Evolutionary conservation across 257 asterid genomes (phyloP), one percentile per base, ranked within the genome.

Genomic region (Capsicum rhomboideum): DNA sequence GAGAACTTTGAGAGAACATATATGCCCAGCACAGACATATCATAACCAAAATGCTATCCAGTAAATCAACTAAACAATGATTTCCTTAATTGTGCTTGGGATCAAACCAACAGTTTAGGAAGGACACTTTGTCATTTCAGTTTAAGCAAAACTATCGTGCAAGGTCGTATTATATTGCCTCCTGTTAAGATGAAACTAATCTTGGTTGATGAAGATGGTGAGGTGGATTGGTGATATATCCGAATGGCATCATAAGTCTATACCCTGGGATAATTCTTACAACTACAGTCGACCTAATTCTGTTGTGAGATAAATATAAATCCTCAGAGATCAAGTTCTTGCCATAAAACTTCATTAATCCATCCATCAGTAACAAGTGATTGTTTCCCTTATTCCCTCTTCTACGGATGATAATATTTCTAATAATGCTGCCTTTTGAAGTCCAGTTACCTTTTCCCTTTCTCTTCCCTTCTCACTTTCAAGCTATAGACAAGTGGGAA

Each of bases 341-440:
- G 2, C 20, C 11, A 12, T 72, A 44, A 72, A 44, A 42, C 37
- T 21, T 72, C 79, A 23, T 44, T 44, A 21, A 72, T 72, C 6
- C 79, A 20, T 12, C 31, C 10, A 6, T 21, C 20, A 71, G 8
- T 44, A 42, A 71, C 34, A 72, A 21, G 79, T 21, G 56, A 42
- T n/a, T 6, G 13, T 44, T 72, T 72, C 2, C 79, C 37, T 28
- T 10, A 10, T 72, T 44, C 79, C 56, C 55, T 1, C 10, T 72
- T 72, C 6, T 71, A n/a, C 4, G 40, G 69, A 63, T 26, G 69
- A 26, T 17, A 34, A 1, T 67, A 67, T 20, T 69, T 69, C 18
- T 11, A 28, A 0, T 0, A 68, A 37, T 2, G 34, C 0, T n/a
- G n/a, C n/a, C n/a, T n/a, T n/a, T n/a, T n/a, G 37, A 34, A 34